Evolutionary conservation across 2,329 filamentous ascomycete species (phyloP), one percentile per base, ranked within the genome.

Genomic region (Ophiostoma perfectum): DNA sequence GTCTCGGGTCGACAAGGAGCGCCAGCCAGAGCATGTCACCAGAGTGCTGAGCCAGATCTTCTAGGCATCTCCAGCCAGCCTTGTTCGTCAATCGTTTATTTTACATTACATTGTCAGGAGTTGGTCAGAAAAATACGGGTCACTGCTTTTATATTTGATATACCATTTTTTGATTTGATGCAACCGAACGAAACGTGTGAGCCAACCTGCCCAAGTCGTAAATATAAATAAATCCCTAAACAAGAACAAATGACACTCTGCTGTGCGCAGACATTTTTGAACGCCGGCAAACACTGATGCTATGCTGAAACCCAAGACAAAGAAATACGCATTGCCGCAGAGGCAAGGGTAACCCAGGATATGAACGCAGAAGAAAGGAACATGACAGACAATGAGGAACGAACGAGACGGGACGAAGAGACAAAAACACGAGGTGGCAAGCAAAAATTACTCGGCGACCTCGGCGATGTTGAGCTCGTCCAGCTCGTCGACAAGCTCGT

Each of bases 401-500:
- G 52, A 27, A 27, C 27, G 27, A 27, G 27, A 27, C 27, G 27
- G 27, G 27, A 27, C 44, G 63, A 18, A 62, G 47, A 45, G 18
- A 18, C 16, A 44, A 36, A 45, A n/a, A 47, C 41, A 9, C 1
- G 9, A 27, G 18, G 36, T 2, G 9, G 36, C n/a, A 63, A 1
- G 7, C 3, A 11, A 8, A 12, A 2, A 7, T 49, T 73, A 69
- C 66, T 73, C 70, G 5, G 55, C 64, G 6, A 36, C 65, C 62
- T 90, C 87, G 71, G 86, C 79, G 80, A 96, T 88, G 63, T 85
- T 88, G 77, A 97, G 86, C 75, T 97, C 93, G 76, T 96, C 93
- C 82, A 97, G 93, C 77, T 97, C 93, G 77, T 97, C 93, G 75
- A 97, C 82, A 75, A 97, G 78, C 78, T 93, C 90, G 27, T 94